Percentiles rank a stretch among this genome's conserved stretches.
These are phyloP conservation scores for Phalaenopsis aphrodite DNA, from an alignment of 106 monocot species.

Conservation along the genomic window DNA sequence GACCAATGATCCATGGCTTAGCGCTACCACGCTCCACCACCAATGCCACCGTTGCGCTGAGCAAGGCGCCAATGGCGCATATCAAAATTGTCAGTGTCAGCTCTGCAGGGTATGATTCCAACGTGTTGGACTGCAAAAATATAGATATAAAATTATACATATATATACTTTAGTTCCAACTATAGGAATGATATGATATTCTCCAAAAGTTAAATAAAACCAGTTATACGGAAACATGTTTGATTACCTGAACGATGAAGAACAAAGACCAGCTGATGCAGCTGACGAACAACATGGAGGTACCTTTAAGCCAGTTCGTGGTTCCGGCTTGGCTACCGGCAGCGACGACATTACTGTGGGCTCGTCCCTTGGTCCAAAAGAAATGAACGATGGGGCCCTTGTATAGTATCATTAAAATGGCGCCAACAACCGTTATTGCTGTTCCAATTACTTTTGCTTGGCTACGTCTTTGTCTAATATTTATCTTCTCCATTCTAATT, in stretches of 20 bases:
- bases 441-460: constrained; percentile 78
- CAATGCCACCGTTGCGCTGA: constrained; percentile 10
- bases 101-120: constrained; percentile 14
- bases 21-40: constrained; percentile 4
- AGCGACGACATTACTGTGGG: neutral
- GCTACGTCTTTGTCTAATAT: constrained; percentile 24
- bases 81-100: constrained; percentile 12
- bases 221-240: no score
- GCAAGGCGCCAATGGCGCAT: constrained; percentile 11
- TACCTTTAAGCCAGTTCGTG: constrained; percentile 43
- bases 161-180: no score
- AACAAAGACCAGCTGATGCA: constrained; percentile 58
- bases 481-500: constrained; percentile 72
- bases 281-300: constrained; percentile 31
- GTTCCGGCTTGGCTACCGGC: constrained; percentile 6
- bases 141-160: neutral
- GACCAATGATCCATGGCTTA: constrained; percentile 8
- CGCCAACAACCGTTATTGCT: constrained; percentile 52
- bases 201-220: no score
- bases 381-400: constrained; percentile 54
- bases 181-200: neutral
- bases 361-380: constrained; percentile 28
- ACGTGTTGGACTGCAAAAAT: constrained; percentile 12
- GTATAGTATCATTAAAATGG: constrained; percentile 76
- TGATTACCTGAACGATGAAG: constrained; percentile 54